A percentile compares a stretch with the other conserved stretches of the same genome.
These are phyloP conservation scores for Cucurbita moschata DNA, from an alignment of 306 rosid genomes.

Conservation along the genomic window DNA sequence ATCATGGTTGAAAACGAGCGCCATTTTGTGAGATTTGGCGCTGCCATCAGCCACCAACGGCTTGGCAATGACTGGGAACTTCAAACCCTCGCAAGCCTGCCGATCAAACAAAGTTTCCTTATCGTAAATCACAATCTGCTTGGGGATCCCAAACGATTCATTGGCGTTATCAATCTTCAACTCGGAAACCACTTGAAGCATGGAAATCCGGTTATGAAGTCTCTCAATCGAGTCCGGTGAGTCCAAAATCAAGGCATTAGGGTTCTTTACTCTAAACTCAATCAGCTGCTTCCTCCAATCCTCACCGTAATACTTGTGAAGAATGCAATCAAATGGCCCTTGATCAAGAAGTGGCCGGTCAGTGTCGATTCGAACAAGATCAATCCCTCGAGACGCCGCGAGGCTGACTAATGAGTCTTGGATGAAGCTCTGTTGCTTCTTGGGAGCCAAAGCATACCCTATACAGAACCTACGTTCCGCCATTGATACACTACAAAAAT, in stretches of 20 bases:
- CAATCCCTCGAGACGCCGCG: conserved; percentile 51
- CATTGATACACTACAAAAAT: conserved; percentile 21
- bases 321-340: conserved; percentile 72
- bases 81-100: conserved; percentile 53
- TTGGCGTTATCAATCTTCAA: conserved; percentile 29
- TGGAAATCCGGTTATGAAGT: conserved; percentile 80
- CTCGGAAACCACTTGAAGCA: conserved; percentile 89
- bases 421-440: conserved; percentile 80
- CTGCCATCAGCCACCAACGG: conserved; percentile 87
- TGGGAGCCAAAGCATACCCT: conserved; percentile 78
- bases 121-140: conserved; percentile 82
- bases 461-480: conserved; percentile 43
- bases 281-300: conserved; percentile 54
- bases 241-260: conserved; percentile 52
- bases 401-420: conserved; percentile 43
- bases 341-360: conserved; percentile 41
- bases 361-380: conserved; percentile 46
- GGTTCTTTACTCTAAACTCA: conserved; percentile 32
- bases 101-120: conserved; percentile 49
- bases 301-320: conserved; percentile 71
- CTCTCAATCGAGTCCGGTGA: conserved; percentile 69
- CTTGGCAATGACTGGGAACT: conserved; percentile 77
- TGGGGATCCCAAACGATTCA: conserved; percentile 78
- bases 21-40: conserved; percentile 85
- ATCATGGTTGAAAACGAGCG: conserved; percentile 50